A percentile compares a stretch with the other conserved stretches of the same genome.
Conservation (phyloP, 139 green algal species). For the Mychonastes homosphaera region DNA sequence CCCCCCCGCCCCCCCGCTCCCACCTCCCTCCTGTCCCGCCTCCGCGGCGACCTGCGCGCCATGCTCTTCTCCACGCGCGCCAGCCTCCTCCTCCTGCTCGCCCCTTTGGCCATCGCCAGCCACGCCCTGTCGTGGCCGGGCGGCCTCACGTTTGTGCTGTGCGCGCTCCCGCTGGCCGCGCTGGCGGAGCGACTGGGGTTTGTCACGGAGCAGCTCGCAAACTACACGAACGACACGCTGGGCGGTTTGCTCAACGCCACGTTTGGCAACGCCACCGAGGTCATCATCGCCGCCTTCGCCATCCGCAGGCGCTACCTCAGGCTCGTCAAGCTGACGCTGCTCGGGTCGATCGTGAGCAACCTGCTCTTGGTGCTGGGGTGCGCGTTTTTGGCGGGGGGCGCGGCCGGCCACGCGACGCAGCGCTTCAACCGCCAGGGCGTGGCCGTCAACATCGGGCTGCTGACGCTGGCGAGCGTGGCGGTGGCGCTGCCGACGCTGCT, state of each 20-base stretch:
- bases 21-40: not conserved
- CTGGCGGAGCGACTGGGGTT: constrained; percentile 55
- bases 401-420: constrained; percentile 38
- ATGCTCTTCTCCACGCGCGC: constrained; percentile 34
- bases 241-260: constrained; percentile 50
- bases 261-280: constrained; percentile 59
- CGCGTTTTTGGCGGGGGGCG: constrained; percentile 64
- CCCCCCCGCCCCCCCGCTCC: not conserved
- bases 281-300: constrained; percentile 44
- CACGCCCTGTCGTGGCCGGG: constrained; percentile 24
- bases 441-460: constrained; percentile 45
- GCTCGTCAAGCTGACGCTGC: constrained; percentile 69
- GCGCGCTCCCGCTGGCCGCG: constrained; percentile 37
- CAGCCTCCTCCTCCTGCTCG: constrained; percentile 37
- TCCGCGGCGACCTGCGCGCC: not conserved
- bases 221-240: constrained; percentile 53
- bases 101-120: constrained; percentile 31
- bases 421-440: constrained; percentile 45
- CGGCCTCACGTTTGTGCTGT: constrained; percentile 30
- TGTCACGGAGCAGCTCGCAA: constrained; percentile 53
- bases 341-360: constrained; percentile 68
- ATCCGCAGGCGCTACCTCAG: constrained; percentile 31
- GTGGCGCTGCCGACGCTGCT: constrained; percentile 20
- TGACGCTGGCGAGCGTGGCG: constrained; percentile 31
- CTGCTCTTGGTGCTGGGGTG: constrained; percentile 70